phyloP scores from a whole-genome alignment of 2,329 filamentous ascomycete species.

The Botrytis cinerea region DNA sequence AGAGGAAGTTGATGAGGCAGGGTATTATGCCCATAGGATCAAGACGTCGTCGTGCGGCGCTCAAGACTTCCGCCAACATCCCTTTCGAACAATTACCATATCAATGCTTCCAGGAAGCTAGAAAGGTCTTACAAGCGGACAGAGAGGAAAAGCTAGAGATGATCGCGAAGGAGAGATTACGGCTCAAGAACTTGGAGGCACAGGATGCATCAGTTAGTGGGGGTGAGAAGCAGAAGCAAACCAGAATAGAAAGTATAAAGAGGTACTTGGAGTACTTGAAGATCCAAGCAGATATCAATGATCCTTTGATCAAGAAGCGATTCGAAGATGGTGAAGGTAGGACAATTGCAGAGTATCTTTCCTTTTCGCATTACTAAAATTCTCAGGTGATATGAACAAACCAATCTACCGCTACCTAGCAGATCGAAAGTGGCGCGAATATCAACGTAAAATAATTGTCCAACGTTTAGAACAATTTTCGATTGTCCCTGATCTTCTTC shows the following conservation, averaged over 20 bases:
- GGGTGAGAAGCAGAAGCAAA: constrained; percentile 65
- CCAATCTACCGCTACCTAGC: constrained; percentile 93
- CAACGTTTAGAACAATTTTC: constrained; percentile 87
- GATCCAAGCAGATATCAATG: constrained; percentile 91
- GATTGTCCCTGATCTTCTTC: constrained; percentile 84
- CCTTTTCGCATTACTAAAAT: constrained; percentile 18
- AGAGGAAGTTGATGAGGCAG: constrained; percentile 67
- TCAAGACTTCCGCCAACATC: constrained; percentile 63
- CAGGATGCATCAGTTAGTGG: constrained; percentile 58
- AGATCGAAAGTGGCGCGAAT: constrained; percentile 81
- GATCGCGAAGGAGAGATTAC: constrained; percentile 66
- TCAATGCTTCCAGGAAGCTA: constrained; percentile 96
- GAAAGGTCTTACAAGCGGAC: constrained; percentile 78
- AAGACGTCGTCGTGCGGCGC: constrained; percentile 74
- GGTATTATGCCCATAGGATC: constrained; percentile 78
- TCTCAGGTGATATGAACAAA: constrained; percentile 85
- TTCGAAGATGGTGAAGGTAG: constrained; percentile 90
- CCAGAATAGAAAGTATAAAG: constrained; percentile 68
- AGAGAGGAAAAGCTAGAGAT: constrained; percentile 75
- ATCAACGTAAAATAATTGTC: constrained; percentile 74
- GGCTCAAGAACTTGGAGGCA: constrained; percentile 67
- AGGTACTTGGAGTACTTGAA: constrained; percentile 76
- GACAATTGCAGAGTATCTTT: constrained; percentile 36
- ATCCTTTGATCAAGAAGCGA: constrained; percentile 86
- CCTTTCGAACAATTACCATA: constrained; percentile 95